Conservation (phyloP, 2,329 filamentous ascomycete genomes). For the Tolypocladium pustulatum region DNA sequence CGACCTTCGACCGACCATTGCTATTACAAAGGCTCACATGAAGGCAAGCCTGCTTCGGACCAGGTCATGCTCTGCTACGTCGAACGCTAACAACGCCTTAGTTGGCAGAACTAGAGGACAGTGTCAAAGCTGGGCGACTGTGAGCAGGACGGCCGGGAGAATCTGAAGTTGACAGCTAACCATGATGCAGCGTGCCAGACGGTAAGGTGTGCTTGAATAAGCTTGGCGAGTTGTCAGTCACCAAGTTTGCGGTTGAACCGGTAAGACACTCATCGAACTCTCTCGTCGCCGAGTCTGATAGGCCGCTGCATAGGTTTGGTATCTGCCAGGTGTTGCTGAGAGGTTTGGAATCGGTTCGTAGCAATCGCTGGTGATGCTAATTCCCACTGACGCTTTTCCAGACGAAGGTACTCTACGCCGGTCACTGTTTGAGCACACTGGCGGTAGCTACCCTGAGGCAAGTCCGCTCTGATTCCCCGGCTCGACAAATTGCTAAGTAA, state of each 20-base stretch:
- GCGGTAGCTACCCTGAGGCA: slow-evolving; percentile 86
- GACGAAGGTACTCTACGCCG: slow-evolving; percentile 81
- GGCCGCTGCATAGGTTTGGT: slow-evolving; percentile 48
- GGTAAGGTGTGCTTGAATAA: slow-evolving; percentile 85
- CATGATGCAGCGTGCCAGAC: slow-evolving; percentile 45
- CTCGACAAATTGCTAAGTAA: slow-evolving; percentile 6
- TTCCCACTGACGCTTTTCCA: slow-evolving; percentile 20
- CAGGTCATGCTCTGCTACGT: neutral
- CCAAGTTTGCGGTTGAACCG: slow-evolving; percentile 93
- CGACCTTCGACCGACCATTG: slow-evolving; percentile 83
- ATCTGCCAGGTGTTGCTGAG: slow-evolving; percentile 77
- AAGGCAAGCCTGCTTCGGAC: slow-evolving; percentile 33
- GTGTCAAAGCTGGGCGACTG: slow-evolving; percentile 69
- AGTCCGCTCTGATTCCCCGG: neutral
- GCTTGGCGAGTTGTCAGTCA: slow-evolving; percentile 81
- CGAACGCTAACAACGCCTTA: slow-evolving; percentile 12
- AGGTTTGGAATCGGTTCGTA: slow-evolving; percentile 74
- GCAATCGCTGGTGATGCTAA: neutral
- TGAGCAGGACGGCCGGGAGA: slow-evolving; percentile 20
- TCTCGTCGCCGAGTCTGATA: neutral
- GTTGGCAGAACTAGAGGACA: slow-evolving; percentile 87
- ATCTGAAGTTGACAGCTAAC: neutral
- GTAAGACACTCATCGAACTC: slow-evolving; percentile 34
- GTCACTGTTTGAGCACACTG: slow-evolving; percentile 88
- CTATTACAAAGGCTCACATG: slow-evolving; percentile 89